These are phyloP conservation scores for Phaeomoniella chlamydospora DNA, from an alignment of 2,329 filamentous ascomycete genomes.

Conservation along the genomic window DNA sequence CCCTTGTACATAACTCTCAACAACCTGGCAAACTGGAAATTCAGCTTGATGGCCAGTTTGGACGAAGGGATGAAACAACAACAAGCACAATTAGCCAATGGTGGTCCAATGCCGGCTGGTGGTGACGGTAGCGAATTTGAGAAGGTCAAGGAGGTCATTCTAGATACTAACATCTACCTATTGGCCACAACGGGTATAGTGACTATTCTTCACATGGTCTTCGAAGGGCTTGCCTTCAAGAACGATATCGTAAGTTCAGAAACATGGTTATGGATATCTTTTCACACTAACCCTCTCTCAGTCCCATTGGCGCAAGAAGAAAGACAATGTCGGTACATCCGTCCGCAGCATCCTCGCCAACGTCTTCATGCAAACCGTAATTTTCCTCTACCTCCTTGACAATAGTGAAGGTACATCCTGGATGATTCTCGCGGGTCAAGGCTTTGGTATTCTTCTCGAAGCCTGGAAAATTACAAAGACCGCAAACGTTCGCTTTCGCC, in stretches of 20 bases:
- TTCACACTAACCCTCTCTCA: constrained; percentile 9
- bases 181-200: constrained; percentile 73
- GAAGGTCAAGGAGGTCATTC: constrained; percentile 87
- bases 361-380: constrained; percentile 91
- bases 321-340: constrained; percentile 94
- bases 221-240: constrained; percentile 93
- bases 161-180: constrained; percentile 88
- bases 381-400: constrained; percentile 93
- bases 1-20: constrained; percentile 73
- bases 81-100: constrained; percentile 61
- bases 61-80: constrained; percentile 80
- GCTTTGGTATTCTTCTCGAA: constrained; percentile 63
- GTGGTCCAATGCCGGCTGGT: constrained; percentile 55
- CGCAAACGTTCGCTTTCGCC: constrained; percentile 72
- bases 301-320: constrained; percentile 97
- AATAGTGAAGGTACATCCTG: constrained; percentile 96
- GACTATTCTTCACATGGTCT: constrained; percentile 80
- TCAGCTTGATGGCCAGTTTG: constrained; percentile 67
- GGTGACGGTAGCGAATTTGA: constrained; percentile 91
- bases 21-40: constrained; percentile 80
- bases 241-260: constrained; percentile 58
- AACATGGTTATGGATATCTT: neutral
- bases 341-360: constrained; percentile 93
- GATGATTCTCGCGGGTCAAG: constrained; percentile 96
- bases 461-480: constrained; percentile 96